Percentiles rank a stretch among this genome's conserved stretches.
Evolutionary conservation across 2,329 filamentous ascomycete species (phyloP).

Genomic region (Claviceps arundinis): DNA sequence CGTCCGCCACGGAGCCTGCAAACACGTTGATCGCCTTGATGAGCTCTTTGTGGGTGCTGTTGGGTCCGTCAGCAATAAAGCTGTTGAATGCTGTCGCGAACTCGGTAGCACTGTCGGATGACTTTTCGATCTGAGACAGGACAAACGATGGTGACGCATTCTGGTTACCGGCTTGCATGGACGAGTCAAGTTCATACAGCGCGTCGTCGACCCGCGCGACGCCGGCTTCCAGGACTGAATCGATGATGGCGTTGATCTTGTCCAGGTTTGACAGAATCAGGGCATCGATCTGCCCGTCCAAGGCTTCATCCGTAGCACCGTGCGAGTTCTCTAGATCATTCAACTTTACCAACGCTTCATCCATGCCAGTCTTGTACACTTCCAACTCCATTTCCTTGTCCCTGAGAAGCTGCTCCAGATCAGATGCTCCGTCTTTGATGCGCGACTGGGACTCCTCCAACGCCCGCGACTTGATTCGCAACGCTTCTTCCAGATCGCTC

Average conservation of each 20-base stretch:
- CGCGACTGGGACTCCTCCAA: constrained; percentile 73
- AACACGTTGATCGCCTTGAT: constrained; percentile 90
- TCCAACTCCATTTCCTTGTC: constrained; percentile 98
- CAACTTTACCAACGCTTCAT: constrained; percentile 84
- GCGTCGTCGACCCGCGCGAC: constrained; percentile 92
- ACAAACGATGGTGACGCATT: constrained; percentile 92
- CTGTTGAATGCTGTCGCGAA: constrained; percentile 98
- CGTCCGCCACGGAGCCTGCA: constrained; percentile 79
- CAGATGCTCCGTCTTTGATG: constrained; percentile 66
- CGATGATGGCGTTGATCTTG: constrained; percentile 96
- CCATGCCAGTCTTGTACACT: constrained; percentile 96
- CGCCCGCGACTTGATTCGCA: constrained; percentile 75
- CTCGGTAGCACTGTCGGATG: constrained; percentile 84
- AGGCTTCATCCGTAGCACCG: constrained; percentile 61
- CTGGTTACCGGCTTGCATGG: constrained; percentile 97
- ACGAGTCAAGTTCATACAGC: constrained; percentile 90
- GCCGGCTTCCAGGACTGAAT: constrained; percentile 86
- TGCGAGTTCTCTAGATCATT: constrained; percentile 72
- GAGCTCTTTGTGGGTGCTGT: constrained; percentile 76
- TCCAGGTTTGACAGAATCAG: constrained; percentile 74
- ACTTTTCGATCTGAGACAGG: constrained; percentile 93
- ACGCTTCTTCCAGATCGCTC: constrained; percentile 85
- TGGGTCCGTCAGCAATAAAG: constrained; percentile 92
- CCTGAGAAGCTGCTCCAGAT: constrained; percentile 71
- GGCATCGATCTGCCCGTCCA: constrained; percentile 84